Evolutionary conservation across 2,329 filamentous ascomycete species (phyloP).

Genomic region (Ampelomyces quisqualis): DNA sequence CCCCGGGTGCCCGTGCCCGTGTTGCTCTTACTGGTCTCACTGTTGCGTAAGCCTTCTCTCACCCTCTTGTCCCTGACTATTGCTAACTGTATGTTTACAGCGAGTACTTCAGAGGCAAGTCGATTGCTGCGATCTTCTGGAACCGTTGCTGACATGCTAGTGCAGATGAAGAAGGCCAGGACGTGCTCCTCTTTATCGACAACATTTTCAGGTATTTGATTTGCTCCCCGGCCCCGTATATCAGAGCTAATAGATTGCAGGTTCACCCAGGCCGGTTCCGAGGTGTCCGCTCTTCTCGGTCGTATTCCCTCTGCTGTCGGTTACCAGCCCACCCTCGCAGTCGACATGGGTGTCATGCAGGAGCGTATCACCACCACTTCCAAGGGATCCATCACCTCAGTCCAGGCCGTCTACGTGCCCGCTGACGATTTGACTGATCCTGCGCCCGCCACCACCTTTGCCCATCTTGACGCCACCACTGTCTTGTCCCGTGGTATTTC

Average conservation of each 20-base stretch:
- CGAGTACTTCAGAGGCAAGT: constrained; percentile 85
- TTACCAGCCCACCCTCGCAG: constrained; percentile 63
- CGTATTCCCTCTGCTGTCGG: constrained; percentile 99
- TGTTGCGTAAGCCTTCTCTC: constrained; percentile 12
- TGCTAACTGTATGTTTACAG: background rate
- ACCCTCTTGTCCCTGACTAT: background rate
- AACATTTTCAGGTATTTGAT: constrained; percentile 82
- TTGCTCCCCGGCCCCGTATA: background rate
- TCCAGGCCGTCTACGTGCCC: constrained; percentile 99
- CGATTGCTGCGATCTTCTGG: no score
- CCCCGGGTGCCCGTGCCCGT: constrained; percentile 98
- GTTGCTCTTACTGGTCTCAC: constrained; percentile 92
- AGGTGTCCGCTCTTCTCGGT: constrained; percentile 98
- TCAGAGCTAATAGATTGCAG: background rate
- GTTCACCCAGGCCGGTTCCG: constrained; percentile 99
- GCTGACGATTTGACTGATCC: constrained; percentile 99
- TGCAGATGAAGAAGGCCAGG: constrained; percentile 81
- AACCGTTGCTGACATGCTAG: no score
- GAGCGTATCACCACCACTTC: constrained; percentile 99
- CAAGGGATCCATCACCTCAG: constrained; percentile 99
- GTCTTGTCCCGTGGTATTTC: constrained; percentile 99
- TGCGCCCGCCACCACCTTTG: constrained; percentile 98
- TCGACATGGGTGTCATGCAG: constrained; percentile 64
- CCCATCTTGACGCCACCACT: constrained; percentile 99
- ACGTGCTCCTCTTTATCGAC: constrained; percentile 99